These are phyloP conservation scores for Sporobolomyces phaffii DNA, from an alignment of 768 basidiomycete species.

Conservation along the genomic window DNA sequence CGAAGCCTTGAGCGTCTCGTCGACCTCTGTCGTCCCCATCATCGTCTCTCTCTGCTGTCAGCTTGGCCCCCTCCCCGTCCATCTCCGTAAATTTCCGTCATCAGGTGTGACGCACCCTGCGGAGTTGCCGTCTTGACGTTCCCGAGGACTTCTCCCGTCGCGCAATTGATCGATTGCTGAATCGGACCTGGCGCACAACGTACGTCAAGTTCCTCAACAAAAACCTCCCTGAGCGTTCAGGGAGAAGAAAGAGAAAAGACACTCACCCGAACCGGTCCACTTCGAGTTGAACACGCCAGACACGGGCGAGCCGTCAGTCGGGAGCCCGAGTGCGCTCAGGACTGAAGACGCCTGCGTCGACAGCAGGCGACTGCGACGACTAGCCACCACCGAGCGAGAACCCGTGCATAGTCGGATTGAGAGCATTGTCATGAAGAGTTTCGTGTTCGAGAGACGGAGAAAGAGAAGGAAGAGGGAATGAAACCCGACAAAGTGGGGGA, in stretches of 20 bases:
- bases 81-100: background rate
- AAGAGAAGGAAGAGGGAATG: background rate
- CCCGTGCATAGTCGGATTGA: background rate
- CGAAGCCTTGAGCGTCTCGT: conserved; percentile 61
- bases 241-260: background rate
- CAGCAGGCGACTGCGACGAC: background rate
- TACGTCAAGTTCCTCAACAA: background rate
- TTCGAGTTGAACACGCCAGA: conserved; percentile 17
- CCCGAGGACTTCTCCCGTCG: conserved; percentile 79
- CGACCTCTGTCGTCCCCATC: conserved; percentile 56
- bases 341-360: background rate
- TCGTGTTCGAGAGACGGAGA: background rate
- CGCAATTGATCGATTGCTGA: conserved; percentile 67
- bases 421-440: background rate
- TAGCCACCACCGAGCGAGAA: too few relatives aligned
- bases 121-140: conserved; percentile 56
- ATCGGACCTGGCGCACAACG: conserved; percentile 68
- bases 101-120: background rate
- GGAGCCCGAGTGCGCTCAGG: conserved; percentile 6
- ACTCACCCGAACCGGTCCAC: conserved; percentile 17
- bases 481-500: background rate
- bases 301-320: conserved; percentile 8
- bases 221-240: background rate
- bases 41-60: background rate
- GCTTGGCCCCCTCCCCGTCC: too few relatives aligned